A percentile compares a stretch with the other conserved stretches of the same genome.
These are phyloP conservation scores for Mangifera indica DNA, from an alignment of 345 rosid genomes.

Conservation along the genomic window DNA sequence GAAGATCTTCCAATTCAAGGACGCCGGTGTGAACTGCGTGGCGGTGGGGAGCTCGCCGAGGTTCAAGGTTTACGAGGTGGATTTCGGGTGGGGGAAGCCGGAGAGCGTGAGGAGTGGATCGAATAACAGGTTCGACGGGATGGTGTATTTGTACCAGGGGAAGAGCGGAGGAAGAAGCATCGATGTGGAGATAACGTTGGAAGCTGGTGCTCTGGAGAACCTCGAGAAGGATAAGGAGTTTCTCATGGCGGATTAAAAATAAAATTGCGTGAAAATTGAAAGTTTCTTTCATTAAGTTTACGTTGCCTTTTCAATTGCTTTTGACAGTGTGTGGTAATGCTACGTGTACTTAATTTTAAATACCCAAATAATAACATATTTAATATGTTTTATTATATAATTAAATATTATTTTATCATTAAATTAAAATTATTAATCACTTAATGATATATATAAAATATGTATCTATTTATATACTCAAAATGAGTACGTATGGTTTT, in stretches of 20 bases:
- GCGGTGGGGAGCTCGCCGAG: slow-evolving; percentile 96
- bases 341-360: too few relatives aligned
- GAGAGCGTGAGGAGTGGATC: slow-evolving; percentile 83
- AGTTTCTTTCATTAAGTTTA: neutral
- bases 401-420: too few relatives aligned
- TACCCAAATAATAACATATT: too few relatives aligned
- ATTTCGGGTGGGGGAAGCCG: slow-evolving; percentile 89
- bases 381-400: too few relatives aligned
- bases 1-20: slow-evolving; percentile 76
- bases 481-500: too few relatives aligned
- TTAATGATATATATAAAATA: too few relatives aligned
- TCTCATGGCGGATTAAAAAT: slow-evolving; percentile 31
- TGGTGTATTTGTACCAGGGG: slow-evolving; percentile 92
- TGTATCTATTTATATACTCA: too few relatives aligned
- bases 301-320: too few relatives aligned
- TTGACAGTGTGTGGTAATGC: too few relatives aligned
- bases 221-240: slow-evolving; percentile 67
- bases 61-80: slow-evolving; percentile 83
- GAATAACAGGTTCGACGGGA: slow-evolving; percentile 90
- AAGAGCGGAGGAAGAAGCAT: slow-evolving; percentile 76
- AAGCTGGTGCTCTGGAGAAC: slow-evolving; percentile 69
- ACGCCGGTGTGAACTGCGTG: slow-evolving; percentile 84
- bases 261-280: neutral
- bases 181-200: slow-evolving; percentile 83
- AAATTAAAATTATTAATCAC: too few relatives aligned